Percentiles rank a stretch among this genome's conserved stretches.
These are phyloP conservation scores for Trichoderma semiorbis DNA, from an alignment of 2,329 filamentous ascomycete genomes.

Conservation along the genomic window DNA sequence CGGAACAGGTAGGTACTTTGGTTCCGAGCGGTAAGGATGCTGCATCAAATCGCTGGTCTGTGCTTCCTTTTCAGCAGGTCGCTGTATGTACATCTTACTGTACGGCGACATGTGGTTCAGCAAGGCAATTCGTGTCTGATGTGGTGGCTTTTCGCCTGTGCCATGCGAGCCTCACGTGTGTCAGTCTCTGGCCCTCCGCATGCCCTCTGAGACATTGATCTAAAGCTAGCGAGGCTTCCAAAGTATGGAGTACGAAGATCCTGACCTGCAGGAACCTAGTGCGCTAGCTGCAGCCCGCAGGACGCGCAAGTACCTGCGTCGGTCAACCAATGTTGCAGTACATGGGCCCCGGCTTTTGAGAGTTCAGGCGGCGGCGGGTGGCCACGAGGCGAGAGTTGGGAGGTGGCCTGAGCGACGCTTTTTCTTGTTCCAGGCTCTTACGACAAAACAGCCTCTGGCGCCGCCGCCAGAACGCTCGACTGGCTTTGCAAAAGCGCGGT, in stretches of 20 bases:
- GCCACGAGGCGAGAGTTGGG: slow-evolving; percentile 10
- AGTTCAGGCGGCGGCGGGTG: neutral
- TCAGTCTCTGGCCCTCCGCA: neutral
- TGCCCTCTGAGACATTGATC: slow-evolving; percentile 1
- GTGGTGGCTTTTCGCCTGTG: neutral
- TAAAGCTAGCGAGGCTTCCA: neutral
- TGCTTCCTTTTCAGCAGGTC: neutral
- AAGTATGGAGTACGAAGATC: slow-evolving; percentile 14
- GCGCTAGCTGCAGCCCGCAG: neutral
- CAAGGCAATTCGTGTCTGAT: neutral
- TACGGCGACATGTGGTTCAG: neutral
- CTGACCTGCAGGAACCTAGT: slow-evolving; percentile 5
- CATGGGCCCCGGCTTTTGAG: neutral
- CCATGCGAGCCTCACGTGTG: neutral
- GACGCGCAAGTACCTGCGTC: slow-evolving; percentile 8
- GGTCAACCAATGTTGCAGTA: neutral
- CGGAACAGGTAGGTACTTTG: neutral
- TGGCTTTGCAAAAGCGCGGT: neutral
- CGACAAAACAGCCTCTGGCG: neutral
- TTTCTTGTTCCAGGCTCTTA: neutral
- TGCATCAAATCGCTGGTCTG: neutral
- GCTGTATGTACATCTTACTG: neutral
- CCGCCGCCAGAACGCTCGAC: neutral
- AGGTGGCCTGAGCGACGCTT: slow-evolving; percentile 2
- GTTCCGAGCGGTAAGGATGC: neutral